Conservation (phyloP, 306 rosid genomes). For the Lagenaria siceraria region DNA sequence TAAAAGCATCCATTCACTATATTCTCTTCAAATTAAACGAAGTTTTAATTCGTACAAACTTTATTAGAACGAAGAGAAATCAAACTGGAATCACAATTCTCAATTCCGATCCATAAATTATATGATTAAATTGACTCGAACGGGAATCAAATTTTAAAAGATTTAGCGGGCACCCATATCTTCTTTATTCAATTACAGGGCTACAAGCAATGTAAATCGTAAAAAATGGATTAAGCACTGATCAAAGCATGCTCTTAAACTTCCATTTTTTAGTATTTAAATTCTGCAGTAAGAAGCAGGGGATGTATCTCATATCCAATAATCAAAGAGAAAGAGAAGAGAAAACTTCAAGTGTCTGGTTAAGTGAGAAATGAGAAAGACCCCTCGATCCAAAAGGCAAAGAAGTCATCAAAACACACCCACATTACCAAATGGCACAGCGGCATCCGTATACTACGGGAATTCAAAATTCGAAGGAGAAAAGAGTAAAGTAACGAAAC, state of each 20-base stretch:
- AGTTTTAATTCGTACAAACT: not conserved
- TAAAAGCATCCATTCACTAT: not conserved
- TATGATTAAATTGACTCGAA: not conserved
- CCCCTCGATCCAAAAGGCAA: conserved; percentile 12
- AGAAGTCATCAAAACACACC: not conserved
- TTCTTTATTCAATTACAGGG: not conserved
- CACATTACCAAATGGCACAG: not conserved
- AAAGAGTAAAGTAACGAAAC: conserved; percentile 3
- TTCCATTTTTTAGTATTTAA: not conserved
- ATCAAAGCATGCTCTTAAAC: not conserved
- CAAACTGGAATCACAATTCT: not conserved
- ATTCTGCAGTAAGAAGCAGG: not conserved
- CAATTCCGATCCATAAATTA: not conserved
- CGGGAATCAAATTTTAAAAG: not conserved
- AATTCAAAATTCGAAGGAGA: not conserved
- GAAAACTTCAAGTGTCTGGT: not conserved
- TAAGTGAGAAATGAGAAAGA: not conserved
- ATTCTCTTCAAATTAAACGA: not conserved
- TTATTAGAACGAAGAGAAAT: not conserved
- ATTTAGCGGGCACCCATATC: not conserved
- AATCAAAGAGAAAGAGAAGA: not conserved
- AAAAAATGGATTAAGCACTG: not conserved
- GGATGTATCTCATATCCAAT: not conserved
- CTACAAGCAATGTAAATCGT: not conserved
- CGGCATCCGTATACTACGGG: not conserved